Base-by-base conservation (phyloP, 306 rosid genomes). In the Leucaena leucocephala region DNA sequence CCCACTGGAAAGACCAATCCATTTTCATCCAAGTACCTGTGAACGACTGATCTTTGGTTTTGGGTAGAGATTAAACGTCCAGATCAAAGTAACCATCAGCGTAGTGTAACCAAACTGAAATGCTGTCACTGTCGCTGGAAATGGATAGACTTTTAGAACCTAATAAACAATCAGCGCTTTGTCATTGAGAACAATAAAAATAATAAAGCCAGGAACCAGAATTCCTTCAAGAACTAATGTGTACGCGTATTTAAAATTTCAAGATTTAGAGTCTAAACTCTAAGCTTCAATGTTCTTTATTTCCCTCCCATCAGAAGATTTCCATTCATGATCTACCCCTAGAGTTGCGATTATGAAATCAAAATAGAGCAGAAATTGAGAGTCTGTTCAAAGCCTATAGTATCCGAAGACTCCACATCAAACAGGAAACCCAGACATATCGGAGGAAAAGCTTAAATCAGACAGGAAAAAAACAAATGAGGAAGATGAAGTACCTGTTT, bases 61-160 rank as follows among this genome's bases (percentile, higher is more conserved):
- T 14, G 83, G 80, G 68, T 88, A 62, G 63, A 90, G 87, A 76
- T 92, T 90, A 27, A 90, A 74, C 34, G 79, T 21, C 97, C 95
- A 92, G 67, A 92, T 68, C 77, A 92, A 77, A 72, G 62, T 83
- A 45, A 87, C 84, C 86, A 88, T 82, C 76, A 89, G 6, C 2
- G 93, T 38, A 39, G 83, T 85, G 66, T 87, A 84, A 70, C 89
- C 89, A 40, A 86, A 81, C 49, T 92, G 91, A 78, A 90, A 87
- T 44, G 90, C 87, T 22, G 95, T 90, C 44, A 92, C 88, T 50
- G 95, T 92, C 75, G 97, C 93, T 82, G 95, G 95, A 87, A 92
- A 92, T 82, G 95, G 91, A 86, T 88, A 92, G 86, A 88, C 92
- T 92, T 92, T 90, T 89, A 92, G 87, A 88, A 90, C 92, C 97